A percentile compares a stretch with the other conserved stretches of the same genome.
Evolutionary conservation across 768 basidiomycete genomes (phyloP).

Genomic region (Gautieria morchelliformis): DNA sequence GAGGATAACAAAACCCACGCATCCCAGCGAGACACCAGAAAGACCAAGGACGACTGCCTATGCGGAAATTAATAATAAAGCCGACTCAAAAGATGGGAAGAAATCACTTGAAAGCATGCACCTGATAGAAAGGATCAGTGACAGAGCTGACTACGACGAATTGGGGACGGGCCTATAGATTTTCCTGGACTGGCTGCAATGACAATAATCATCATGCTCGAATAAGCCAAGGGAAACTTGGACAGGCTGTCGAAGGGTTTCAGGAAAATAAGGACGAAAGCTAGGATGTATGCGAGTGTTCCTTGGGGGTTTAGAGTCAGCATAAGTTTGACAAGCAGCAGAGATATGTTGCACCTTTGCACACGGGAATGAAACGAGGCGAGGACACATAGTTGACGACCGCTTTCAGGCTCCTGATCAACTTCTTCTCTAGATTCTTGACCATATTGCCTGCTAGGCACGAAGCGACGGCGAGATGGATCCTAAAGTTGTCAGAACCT

Average conservation of each 20-base stretch:
- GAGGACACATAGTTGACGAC: not conserved
- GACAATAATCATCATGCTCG: constrained; percentile 16
- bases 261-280: constrained; percentile 17
- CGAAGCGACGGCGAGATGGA: no score
- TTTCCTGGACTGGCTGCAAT: constrained; percentile 19
- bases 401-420: not conserved
- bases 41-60: constrained; percentile 13
- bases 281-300: constrained; percentile 17
- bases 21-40: constrained; percentile 14
- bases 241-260: constrained; percentile 14
- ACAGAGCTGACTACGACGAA: not conserved
- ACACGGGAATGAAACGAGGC: not conserved
- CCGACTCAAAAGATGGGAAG: not conserved
- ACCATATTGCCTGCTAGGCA: not conserved
- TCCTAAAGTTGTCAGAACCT: no score
- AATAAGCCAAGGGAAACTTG: constrained; percentile 14
- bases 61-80: not conserved
- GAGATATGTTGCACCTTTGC: not conserved
- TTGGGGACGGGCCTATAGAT: constrained; percentile 11
- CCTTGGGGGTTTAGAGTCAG: constrained; percentile 5
- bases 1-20: constrained; percentile 20
- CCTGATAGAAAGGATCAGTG: not conserved
- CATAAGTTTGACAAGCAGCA: not conserved
- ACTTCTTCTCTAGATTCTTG: not conserved
- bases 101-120: not conserved